Conservation (phyloP, 306 rosid species). For the Trifolium subterraneum region DNA sequence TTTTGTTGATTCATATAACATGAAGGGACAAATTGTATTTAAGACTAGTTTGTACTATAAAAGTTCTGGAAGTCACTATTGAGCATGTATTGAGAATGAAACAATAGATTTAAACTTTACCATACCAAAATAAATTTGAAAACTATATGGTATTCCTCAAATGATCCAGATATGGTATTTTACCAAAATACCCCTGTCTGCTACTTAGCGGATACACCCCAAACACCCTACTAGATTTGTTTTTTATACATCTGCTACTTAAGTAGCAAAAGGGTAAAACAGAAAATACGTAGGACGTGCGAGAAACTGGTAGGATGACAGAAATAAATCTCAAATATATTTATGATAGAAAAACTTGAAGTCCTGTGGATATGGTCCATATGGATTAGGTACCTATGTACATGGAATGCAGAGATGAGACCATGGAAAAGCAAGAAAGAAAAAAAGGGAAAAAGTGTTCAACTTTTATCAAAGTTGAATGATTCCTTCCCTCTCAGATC, state of each 20-base stretch:
- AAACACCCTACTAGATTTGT: too few species aligned
- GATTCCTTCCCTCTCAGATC: constrained; percentile 7
- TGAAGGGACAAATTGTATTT: background rate
- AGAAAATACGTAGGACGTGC: too few species aligned
- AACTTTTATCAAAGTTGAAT: constrained; percentile 8
- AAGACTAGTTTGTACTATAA: background rate
- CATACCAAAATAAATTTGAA: background rate
- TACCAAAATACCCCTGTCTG: too few species aligned
- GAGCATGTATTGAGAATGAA: background rate
- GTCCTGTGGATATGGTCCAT: background rate
- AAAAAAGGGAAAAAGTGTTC: background rate
- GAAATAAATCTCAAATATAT: too few species aligned
- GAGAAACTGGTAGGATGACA: too few species aligned
- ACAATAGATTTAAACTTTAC: background rate
- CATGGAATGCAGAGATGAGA: background rate
- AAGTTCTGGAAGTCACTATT: background rate
- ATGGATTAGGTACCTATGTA: background rate
- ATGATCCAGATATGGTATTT: too few species aligned
- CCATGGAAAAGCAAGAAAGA: background rate
- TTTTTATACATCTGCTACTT: too few species aligned
- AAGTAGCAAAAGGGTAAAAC: too few species aligned
- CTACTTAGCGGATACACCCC: too few species aligned
- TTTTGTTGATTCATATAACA: constrained; percentile 10
- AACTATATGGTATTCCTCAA: background rate
- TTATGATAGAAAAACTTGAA: background rate